Conservation (phyloP, 2,329 filamentous ascomycete genomes). For the Talaromyces sp. region DNA sequence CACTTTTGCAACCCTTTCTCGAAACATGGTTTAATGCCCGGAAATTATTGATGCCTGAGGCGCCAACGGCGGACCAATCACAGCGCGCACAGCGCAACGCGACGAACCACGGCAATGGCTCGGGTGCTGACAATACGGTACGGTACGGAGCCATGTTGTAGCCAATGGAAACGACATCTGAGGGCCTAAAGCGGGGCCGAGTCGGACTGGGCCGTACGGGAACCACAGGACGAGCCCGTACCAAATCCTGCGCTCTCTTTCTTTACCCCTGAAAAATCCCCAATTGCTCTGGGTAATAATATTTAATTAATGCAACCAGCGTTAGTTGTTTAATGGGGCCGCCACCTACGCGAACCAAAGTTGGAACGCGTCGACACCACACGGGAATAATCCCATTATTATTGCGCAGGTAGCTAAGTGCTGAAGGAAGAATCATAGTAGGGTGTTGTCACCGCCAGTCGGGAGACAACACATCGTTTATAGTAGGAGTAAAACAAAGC, state of each 20-base stretch:
- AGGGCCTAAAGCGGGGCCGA: background rate
- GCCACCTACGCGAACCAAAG: constrained; percentile 2
- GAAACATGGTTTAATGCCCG: background rate
- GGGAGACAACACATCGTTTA: background rate
- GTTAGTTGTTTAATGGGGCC: background rate
- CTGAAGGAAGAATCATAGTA: background rate
- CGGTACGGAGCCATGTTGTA: background rate
- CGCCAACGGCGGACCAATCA: background rate
- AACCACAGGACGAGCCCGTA: background rate
- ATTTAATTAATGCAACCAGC: background rate
- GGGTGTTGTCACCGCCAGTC: background rate
- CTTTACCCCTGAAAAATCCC: background rate
- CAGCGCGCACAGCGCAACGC: background rate
- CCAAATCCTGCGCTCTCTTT: background rate
- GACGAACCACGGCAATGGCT: background rate
- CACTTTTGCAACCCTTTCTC: too few relatives aligned
- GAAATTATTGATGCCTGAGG: background rate
- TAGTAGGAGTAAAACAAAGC: background rate
- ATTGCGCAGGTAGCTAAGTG: background rate
- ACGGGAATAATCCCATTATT: background rate
- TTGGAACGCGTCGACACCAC: constrained; percentile 1
- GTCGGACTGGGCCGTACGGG: background rate
- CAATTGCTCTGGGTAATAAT: background rate
- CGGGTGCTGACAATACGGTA: background rate
- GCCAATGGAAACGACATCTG: background rate